Base-by-base conservation (phyloP, 495 filamentous ascomycete genomes). In the Neurospora tetraspora region DNA sequence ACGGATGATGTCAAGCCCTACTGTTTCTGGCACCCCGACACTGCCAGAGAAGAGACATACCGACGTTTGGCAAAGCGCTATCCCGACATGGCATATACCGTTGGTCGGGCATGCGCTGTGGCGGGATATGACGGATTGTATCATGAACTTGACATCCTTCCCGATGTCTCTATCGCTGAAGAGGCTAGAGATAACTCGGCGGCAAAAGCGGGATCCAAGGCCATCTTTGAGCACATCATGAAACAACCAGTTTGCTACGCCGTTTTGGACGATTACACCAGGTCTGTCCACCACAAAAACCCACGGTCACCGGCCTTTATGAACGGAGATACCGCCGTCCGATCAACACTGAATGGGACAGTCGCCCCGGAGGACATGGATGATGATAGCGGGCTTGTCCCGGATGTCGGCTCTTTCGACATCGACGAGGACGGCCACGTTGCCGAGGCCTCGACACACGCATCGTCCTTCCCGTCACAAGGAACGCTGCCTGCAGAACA, bases 11-110 rank as follows among this genome's bases (percentile, higher is more conserved):
- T 74, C 16, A 59, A 78, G 27, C 82, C 83, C 39, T 85, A 85
- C 77, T 84, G 82, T 70, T 81, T 85, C 31, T 85, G 83, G 83
- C 71, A 84, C 73, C 82, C 83, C 12, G 77, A 82, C 0, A 39
- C 77, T 18, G 76, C 82, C 43, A 70, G 38, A 4, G 82, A 84
- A 73, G 73, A 78, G 37, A 83, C 83, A 2, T 80, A 79, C 53
- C 76, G 79, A 10, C 43, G 43, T 36, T 70, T 82, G 34, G 73
- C 39, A n/a, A 65, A 42, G 7, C 71, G 71, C 5, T 75, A 73
- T 68, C 75, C 75, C 10, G 43, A 70, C 14, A 61, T 77, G 70
- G 69, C 61, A 3, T 77, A 75, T 43, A 40, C 72, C 4, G 70
- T 77, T 10, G 75, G 69, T 4, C 71, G 75, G 0, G 73, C 73